Evolutionary conservation across 1,284 basidiomycete species (phyloP), one percentile per base, ranked within the genome.

Genomic region (Tylopilus sp.): DNA sequence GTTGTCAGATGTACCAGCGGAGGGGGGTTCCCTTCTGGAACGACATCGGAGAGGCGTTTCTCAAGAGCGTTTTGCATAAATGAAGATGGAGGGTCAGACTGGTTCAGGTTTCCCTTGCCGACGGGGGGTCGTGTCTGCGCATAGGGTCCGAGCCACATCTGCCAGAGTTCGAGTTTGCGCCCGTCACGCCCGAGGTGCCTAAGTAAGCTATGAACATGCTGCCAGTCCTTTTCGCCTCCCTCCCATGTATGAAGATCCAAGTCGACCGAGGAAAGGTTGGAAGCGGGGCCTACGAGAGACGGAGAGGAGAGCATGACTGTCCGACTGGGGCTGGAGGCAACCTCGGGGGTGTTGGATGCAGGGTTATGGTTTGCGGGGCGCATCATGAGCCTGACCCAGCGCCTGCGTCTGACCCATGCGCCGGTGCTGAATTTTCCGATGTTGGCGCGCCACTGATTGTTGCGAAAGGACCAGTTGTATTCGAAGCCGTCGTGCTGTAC

Each of bases 401-500:
- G 73, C 43, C 89, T 73, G 42, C 88, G 72, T 29, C 88, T 74
- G 26, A 91, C 89, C 75, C 77, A 88, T 8, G 83, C 84, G 28
- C 83, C 84, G 9, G 78, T 66, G 58, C 77, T 79, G 41, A 84
- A 63, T 28, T 67, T 61, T 8, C 87, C 84, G 1, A 81, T 72
- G 42, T 77, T 69, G 0, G 85, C 67, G 11, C 77, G 74, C 88
- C 88, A 91, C 41, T 79, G 67, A 43, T 76, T 74, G 23, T 68
- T 64, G 15, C 84, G 78, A 57, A 91, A 91, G 52, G 72, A 64
- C 79, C 83, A 87, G 59, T 89, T 89, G 68, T 91, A 91, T 65
- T 91, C 85, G 55, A 89, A 91, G 34, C 88, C 88, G 57, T 91
- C 88, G 55, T 86, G 76, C 58, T 88, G 84, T 5, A 89, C 83